Evolutionary conservation across 495 filamentous ascomycete species (phyloP), one percentile per base, ranked within the genome.

Genomic region (Elasticomyces elasticus): DNA sequence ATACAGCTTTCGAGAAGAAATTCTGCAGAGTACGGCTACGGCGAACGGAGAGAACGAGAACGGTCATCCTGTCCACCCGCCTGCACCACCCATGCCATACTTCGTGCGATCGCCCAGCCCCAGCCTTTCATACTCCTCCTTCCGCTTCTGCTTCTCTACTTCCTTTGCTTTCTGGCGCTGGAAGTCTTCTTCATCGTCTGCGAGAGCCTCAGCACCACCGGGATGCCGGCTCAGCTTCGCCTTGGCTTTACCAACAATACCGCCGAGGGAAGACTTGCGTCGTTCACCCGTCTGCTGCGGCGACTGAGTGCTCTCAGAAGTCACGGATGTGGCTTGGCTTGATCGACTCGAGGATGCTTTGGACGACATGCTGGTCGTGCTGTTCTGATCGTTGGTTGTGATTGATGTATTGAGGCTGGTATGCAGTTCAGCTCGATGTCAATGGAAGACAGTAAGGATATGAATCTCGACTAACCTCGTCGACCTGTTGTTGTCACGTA

Each of bases 141-240:
- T n/a, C 23, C 47, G 26, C 7, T 17, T 31, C 12, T 31, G 27
- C 47, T 25, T 13, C 47, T 50, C 47, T 15, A 25, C 27, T 27
- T 31, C 47, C 47, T 37, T 50, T 12, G 26, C 31, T 27, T 50
- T 31, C 47, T 50, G 15, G 25, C 23, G 24, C 47, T 50, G 11
- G 17, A 50, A 33, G 13, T 49, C 45, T 11, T 13, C 45, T 28
- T 7, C 47, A 31, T 31, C 26, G 24, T 1, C 19, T 31, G 47
- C 25, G 11, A 50, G 24, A 1, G 20, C 3, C 24, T 45, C 42
- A 12, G 42, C 19, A 12, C 42, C 42, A 27, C 42, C 15, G 6
- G 42, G 42, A 3, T 23, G 19, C 24, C 42, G 42, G 24, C 24
- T 22, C 20, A 45, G 42, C 42, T 45, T 45, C 24, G 24, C 6